phyloP scores from a whole-genome alignment of 129 eudicot species.

The Daucus carota region DNA sequence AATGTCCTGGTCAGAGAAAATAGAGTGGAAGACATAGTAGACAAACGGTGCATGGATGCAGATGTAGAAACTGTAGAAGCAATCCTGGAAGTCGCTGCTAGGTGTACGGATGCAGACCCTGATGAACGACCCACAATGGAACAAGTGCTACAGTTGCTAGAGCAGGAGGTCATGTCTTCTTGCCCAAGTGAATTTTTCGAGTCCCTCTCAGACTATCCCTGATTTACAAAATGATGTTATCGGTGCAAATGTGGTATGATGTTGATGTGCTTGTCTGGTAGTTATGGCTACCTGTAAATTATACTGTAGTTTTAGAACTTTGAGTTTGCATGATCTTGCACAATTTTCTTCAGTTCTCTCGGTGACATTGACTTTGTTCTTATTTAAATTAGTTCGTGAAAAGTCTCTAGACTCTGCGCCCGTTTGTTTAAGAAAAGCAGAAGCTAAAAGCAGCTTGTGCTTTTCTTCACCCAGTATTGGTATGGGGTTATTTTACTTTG shows the following conservation, averaged over 20 bases:
- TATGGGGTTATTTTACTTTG: too few species aligned
- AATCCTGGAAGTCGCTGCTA: slow-evolving; percentile 66
- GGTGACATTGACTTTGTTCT: neutral
- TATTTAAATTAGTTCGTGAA: neutral
- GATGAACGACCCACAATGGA: slow-evolving; percentile 78
- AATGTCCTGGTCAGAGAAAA: neutral
- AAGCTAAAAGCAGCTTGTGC: too few species aligned
- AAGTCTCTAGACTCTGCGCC: too few species aligned
- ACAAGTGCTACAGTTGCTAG: slow-evolving; percentile 72
- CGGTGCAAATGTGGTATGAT: neutral
- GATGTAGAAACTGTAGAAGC: slow-evolving; percentile 82
- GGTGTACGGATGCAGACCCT: slow-evolving; percentile 80
- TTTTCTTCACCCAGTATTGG: too few species aligned
- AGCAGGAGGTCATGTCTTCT: slow-evolving; percentile 96
- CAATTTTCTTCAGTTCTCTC: neutral
- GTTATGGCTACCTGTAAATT: slow-evolving; percentile 2
- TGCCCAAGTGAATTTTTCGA: slow-evolving; percentile 88
- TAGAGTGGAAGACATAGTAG: slow-evolving; percentile 5
- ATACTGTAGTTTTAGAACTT: neutral
- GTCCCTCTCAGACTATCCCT: slow-evolving; percentile 72
- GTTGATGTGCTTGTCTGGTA: neutral
- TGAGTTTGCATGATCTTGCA: neutral
- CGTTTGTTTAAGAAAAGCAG: too few species aligned
- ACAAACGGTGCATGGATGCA: slow-evolving; percentile 48
- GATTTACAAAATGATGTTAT: neutral